Conservation (phyloP, 352 stramenopile species). For the Globisporangium splendens region DNA sequence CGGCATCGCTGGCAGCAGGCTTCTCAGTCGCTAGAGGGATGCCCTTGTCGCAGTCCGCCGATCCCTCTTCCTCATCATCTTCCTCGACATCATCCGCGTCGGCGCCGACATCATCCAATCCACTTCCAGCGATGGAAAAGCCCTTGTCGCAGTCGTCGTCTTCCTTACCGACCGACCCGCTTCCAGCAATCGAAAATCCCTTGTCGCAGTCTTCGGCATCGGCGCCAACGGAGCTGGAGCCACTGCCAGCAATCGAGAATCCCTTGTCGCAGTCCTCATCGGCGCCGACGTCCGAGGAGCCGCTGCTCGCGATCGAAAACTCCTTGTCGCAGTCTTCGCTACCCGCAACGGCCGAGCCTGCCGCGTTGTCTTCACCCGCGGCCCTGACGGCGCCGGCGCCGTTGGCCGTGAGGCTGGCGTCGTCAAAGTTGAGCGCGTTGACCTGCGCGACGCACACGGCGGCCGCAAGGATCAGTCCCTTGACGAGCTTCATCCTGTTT, state of each 20-base stretch:
- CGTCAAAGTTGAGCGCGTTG: slow-evolving; percentile 48
- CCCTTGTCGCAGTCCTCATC: slow-evolving; percentile 32
- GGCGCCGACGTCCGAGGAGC: background rate
- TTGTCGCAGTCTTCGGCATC: slow-evolving; percentile 14
- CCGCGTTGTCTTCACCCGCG: slow-evolving; percentile 5
- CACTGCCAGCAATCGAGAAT: slow-evolving; percentile 28
- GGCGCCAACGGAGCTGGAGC: slow-evolving; percentile 3
- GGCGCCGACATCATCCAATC: background rate
- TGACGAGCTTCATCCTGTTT: slow-evolving; percentile 33
- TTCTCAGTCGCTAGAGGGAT: slow-evolving; percentile 14
- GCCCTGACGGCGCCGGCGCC: slow-evolving; percentile 16
- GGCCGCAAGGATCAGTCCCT: slow-evolving; percentile 50
- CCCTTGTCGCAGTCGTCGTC: slow-evolving; percentile 14
- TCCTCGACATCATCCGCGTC: slow-evolving; percentile 3
- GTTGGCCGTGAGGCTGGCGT: slow-evolving; percentile 14
- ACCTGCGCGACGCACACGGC: slow-evolving; percentile 49
- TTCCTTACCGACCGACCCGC: background rate
- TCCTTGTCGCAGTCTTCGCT: slow-evolving; percentile 13
- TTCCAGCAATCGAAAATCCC: slow-evolving; percentile 10
- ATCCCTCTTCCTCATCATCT: background rate
- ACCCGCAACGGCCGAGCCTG: background rate
- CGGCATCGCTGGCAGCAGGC: slow-evolving; percentile 1
- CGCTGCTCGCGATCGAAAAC: slow-evolving; percentile 9
- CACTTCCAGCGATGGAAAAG: slow-evolving; percentile 12
- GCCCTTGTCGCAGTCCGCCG: slow-evolving; percentile 13